Conservation (phyloP, 306 rosid genomes). For the Medicago lupulina region DNA sequence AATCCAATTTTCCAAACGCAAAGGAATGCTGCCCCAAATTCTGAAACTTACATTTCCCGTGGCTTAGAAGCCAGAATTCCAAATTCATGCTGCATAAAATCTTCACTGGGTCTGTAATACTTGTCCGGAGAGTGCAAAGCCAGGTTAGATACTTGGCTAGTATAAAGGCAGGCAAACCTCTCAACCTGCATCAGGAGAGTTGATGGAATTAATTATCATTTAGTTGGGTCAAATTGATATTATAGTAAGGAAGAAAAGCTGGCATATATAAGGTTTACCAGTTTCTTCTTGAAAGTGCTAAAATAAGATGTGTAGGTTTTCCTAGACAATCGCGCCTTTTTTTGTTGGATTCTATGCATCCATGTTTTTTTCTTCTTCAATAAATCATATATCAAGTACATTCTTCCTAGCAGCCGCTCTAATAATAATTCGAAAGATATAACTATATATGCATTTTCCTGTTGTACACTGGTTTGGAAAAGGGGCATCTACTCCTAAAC, state of each 20-base stretch:
- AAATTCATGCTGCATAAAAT: slow-evolving; percentile 93
- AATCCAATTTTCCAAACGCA: slow-evolving; percentile 38
- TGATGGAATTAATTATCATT: slow-evolving; percentile 4
- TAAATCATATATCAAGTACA: too few species aligned
- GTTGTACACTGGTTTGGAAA: slow-evolving; percentile 10
- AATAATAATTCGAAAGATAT: slow-evolving; percentile 25
- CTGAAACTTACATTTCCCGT: slow-evolving; percentile 15
- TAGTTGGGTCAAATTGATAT: slow-evolving; percentile 11
- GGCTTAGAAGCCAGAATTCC: slow-evolving; percentile 68
- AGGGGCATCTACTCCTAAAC: slow-evolving; percentile 10
- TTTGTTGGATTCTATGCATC: too few species aligned
- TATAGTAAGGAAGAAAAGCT: background rate
- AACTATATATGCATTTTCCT: background rate
- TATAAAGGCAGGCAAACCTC: slow-evolving; percentile 96
- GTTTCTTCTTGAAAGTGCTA: slow-evolving; percentile 17
- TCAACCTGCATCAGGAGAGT: slow-evolving; percentile 66
- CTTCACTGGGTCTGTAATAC: slow-evolving; percentile 96
- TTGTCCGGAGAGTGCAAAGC: slow-evolving; percentile 87
- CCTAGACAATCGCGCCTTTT: too few species aligned
- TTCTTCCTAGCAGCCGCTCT: background rate
- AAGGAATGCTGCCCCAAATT: slow-evolving; percentile 26
- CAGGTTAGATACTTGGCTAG: slow-evolving; percentile 92
- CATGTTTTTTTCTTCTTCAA: too few species aligned
- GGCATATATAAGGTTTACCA: background rate
- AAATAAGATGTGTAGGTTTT: slow-evolving; percentile 22